These are phyloP conservation scores for Lagenaria siceraria DNA, from an alignment of 306 rosid species.

Conservation along the genomic window DNA sequence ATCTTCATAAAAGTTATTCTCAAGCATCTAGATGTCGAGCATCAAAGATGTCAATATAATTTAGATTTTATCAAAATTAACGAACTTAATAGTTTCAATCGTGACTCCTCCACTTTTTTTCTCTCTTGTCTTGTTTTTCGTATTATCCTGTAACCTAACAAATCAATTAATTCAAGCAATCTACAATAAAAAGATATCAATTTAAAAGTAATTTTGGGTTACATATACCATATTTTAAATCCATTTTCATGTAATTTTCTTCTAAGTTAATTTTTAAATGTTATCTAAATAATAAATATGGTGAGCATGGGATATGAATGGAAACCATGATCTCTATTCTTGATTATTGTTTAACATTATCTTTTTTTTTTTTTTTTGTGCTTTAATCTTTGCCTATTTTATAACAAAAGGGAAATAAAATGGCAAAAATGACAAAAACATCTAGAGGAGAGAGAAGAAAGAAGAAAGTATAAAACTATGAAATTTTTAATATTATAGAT, in stretches of 20 bases:
- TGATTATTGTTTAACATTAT: background rate
- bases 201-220: background rate
- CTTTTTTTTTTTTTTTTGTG: background rate
- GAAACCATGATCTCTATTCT: background rate
- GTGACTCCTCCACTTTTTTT: background rate
- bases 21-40: background rate
- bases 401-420: background rate
- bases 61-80: background rate
- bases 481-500: no score
- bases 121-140: background rate
- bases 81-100: no score
- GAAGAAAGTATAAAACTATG: background rate
- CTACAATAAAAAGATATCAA: background rate
- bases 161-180: background rate
- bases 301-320: background rate
- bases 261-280: background rate
- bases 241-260: background rate
- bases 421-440: background rate
- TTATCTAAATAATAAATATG: background rate
- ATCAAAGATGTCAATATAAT: background rate
- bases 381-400: background rate
- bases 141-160: background rate
- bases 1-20: background rate
- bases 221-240: background rate
- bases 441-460: background rate